Conservation (phyloP, 1,284 basidiomycete genomes). For the Papiliotrema nemorosa region DNA sequence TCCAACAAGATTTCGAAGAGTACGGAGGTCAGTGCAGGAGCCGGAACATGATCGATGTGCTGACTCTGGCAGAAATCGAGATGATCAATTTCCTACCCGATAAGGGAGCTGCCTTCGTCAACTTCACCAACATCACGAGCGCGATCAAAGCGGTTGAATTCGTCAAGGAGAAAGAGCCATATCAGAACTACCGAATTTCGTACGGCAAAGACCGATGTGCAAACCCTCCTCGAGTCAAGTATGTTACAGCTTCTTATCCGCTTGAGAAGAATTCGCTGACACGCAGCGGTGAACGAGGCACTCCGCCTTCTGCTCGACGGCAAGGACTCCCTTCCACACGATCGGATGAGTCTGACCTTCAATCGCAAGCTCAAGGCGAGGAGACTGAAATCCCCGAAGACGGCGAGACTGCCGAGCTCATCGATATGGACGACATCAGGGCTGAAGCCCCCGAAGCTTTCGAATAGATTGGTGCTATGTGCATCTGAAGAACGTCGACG, state of each 20-base stretch:
- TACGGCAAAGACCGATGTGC: slow-evolving; percentile 95
- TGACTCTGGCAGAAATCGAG: slow-evolving; percentile 66
- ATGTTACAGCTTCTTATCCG: not conserved
- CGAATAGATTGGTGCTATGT: too few relatives aligned
- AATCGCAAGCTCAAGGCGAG: too few relatives aligned
- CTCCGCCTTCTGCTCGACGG: not conserved
- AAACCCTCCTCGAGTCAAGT: slow-evolving; percentile 29
- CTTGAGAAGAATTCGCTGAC: not conserved
- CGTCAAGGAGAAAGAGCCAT: slow-evolving; percentile 80
- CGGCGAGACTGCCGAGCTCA: too few relatives aligned
- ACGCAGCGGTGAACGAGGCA: not conserved
- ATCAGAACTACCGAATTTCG: slow-evolving; percentile 74
- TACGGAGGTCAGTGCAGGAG: slow-evolving; percentile 65
- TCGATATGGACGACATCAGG: too few relatives aligned
- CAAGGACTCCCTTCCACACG: too few relatives aligned
- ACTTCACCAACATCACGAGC: slow-evolving; percentile 86
- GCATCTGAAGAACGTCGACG: too few relatives aligned
- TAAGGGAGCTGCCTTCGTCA: slow-evolving; percentile 94
- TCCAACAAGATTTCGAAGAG: slow-evolving; percentile 84
- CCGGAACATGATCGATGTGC: too few relatives aligned
- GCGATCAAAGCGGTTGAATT: slow-evolving; percentile 94
- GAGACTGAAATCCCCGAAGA: too few relatives aligned
- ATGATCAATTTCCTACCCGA: slow-evolving; percentile 91
- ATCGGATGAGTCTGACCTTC: too few relatives aligned
- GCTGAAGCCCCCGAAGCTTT: too few relatives aligned